A percentile compares a stretch with the other conserved stretches of the same genome.
phyloP scores from a whole-genome alignment of 768 basidiomycete species.

The Rhodotorula paludigena region DNA sequence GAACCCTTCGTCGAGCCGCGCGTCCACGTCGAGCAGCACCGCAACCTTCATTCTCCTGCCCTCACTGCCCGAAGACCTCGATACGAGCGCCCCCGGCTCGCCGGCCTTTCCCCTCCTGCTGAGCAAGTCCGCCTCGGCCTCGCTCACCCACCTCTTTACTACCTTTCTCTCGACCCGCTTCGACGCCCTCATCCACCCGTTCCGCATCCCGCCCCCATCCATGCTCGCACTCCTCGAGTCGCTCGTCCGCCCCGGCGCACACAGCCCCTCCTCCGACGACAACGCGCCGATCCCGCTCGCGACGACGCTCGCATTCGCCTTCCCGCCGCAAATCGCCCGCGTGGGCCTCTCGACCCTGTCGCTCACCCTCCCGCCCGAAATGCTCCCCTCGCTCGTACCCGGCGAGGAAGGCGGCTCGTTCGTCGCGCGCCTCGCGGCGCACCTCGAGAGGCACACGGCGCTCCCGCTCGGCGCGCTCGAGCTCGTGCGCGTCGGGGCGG shows the following conservation, averaged over 20 bases:
- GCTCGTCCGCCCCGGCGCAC: background rate
- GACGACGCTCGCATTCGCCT: constrained; percentile 3
- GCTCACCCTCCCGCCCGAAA: constrained; percentile 12
- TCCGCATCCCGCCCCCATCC: constrained; percentile 13
- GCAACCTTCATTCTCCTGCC: constrained; percentile 13
- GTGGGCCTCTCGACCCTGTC: constrained; percentile 9
- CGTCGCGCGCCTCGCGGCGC: background rate
- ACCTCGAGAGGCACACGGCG: background rate
- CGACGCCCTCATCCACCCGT: constrained; percentile 2
- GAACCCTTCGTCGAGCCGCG: background rate
- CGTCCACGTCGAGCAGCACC: background rate
- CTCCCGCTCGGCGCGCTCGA: background rate
- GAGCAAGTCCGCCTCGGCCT: background rate
- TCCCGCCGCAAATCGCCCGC: background rate
- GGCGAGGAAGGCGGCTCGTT: background rate
- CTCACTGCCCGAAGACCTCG: background rate
- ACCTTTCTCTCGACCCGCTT: constrained; percentile 5
- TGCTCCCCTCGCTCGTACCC: background rate
- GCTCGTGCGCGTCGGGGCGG: constrained; percentile 7
- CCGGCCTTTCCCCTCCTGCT: constrained; percentile 7
- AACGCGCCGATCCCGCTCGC: background rate
- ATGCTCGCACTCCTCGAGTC: constrained; percentile 62
- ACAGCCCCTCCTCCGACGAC: background rate
- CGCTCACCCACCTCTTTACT: background rate
- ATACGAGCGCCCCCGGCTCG: too few species aligned